Percentiles rank a stretch among this genome's conserved stretches.
phyloP scores from a whole-genome alignment of 306 rosid genomes.

The Quercus mongolica region DNA sequence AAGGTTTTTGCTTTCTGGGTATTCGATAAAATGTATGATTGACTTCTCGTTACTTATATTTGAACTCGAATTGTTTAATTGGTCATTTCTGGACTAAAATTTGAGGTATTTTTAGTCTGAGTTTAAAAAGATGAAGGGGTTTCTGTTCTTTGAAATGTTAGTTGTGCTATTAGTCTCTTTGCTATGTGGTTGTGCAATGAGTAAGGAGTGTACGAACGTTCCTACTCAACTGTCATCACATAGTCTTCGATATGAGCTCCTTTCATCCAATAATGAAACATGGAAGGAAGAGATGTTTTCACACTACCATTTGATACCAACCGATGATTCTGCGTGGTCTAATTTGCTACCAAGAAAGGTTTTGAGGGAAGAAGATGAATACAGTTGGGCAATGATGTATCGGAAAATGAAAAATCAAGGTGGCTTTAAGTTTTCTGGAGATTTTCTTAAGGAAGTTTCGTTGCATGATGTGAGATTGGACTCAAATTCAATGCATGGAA shows the following conservation, averaged over 20 bases:
- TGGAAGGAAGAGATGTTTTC: slow-evolving; percentile 54
- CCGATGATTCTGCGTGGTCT: slow-evolving; percentile 72
- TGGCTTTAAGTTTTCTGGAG: slow-evolving; percentile 27
- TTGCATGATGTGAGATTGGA: slow-evolving; percentile 63
- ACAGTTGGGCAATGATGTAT: slow-evolving; percentile 61
- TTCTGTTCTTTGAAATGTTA: slow-evolving; percentile 15
- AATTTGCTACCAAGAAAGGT: slow-evolving; percentile 61
- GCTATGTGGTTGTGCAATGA: slow-evolving; percentile 33
- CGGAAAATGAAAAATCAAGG: slow-evolving; percentile 46
- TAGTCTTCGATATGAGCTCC: slow-evolving; percentile 32
- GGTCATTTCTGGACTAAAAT: not conserved
- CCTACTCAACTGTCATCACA: slow-evolving; percentile 60
- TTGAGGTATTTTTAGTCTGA: slow-evolving; percentile 14
- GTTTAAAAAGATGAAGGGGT: slow-evolving; percentile 36
- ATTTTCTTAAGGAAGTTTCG: slow-evolving; percentile 64
- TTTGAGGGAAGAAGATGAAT: slow-evolving; percentile 40
- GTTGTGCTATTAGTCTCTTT: slow-evolving; percentile 17
- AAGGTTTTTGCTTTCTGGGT: slow-evolving; percentile 9
- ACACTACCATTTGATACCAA: slow-evolving; percentile 64
- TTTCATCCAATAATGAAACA: slow-evolving; percentile 51
- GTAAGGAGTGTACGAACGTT: slow-evolving; percentile 67
- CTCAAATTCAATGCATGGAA: slow-evolving; percentile 42
- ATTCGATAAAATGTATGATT: not conserved
- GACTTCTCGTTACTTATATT: not conserved
- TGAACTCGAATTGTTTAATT: not conserved